Conservation (phyloP, 208 protist genomes). For the Acanthamoeba royreba region DNA sequence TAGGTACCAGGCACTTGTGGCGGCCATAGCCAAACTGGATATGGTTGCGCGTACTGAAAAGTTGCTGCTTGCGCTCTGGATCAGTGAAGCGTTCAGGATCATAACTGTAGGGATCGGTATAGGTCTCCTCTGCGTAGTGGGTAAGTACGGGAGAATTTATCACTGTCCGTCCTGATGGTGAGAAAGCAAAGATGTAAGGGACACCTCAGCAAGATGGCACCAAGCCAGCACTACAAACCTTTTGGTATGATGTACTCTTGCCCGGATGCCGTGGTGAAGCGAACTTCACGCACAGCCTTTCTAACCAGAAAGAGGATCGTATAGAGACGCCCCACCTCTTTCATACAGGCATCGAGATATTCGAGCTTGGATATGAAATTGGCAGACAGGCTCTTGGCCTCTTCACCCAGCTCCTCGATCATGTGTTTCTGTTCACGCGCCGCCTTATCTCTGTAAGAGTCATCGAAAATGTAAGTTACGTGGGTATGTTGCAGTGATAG, state of each 20-base stretch:
- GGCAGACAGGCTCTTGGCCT: not conserved
- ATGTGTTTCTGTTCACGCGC: not conserved
- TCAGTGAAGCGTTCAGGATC: slow-evolving; percentile 16
- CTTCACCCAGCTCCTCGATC: not conserved
- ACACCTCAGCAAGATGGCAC: not conserved
- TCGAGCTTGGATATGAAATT: not conserved
- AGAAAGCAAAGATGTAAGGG: not conserved
- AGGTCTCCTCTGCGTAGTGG: not conserved
- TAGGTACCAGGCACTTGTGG: not conserved
- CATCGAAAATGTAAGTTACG: too few relatives aligned
- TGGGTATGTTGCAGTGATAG: too few relatives aligned
- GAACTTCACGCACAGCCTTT: not conserved
- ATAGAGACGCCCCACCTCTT: not conserved
- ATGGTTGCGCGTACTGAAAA: not conserved
- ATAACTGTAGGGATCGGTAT: not conserved
- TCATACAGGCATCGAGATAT: slow-evolving; percentile 9
- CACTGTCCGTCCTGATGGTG: not conserved
- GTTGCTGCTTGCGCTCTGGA: not conserved
- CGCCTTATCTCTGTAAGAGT: not conserved
- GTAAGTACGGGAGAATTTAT: not conserved
- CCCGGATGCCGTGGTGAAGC: not conserved
- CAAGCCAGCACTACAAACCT: not conserved
- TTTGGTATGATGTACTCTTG: not conserved
- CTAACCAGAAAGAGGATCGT: not conserved
- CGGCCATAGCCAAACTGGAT: not conserved